A percentile compares a stretch with the other conserved stretches of the same genome.
Evolutionary conservation across 768 basidiomycete species (phyloP).

Genomic region (Dioszegia aurantiaca): DNA sequence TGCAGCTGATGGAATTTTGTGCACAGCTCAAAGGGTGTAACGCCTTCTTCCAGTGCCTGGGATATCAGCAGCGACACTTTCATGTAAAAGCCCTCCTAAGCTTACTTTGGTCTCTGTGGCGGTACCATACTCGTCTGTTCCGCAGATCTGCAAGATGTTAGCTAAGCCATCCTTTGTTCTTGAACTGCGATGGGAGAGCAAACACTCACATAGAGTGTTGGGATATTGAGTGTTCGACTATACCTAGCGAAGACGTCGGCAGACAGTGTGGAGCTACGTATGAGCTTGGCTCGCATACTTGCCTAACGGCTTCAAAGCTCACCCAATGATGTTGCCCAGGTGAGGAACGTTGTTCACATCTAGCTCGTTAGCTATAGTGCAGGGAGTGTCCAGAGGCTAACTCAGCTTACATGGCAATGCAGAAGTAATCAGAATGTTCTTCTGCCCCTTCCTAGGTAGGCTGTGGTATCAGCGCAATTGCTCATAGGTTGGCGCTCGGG

Average conservation of each 20-base stretch:
- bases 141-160: slow-evolving; percentile 62
- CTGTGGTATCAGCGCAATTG: slow-evolving; percentile 48
- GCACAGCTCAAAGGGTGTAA: slow-evolving; percentile 59
- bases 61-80: neutral
- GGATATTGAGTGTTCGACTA: slow-evolving; percentile 72
- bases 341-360: slow-evolving; percentile 87
- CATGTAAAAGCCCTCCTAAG: neutral
- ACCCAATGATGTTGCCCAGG: slow-evolving; percentile 62
- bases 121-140: slow-evolving; percentile 99
- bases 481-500: neutral
- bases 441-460: slow-evolving; percentile 77
- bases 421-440: slow-evolving; percentile 87
- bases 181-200: neutral
- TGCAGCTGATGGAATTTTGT: slow-evolving; percentile 88
- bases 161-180: slow-evolving; percentile 1
- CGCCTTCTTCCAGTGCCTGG: slow-evolving; percentile 51
- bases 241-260: slow-evolving; percentile 95
- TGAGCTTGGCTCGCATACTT: slow-evolving; percentile 66
- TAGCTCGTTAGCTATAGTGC: slow-evolving; percentile 16
- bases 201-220: slow-evolving; percentile 66
- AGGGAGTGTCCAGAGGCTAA: neutral
- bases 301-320: no score
- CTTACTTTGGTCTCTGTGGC: slow-evolving; percentile 94
- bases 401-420: slow-evolving; percentile 66
- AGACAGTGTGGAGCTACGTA: slow-evolving; percentile 87